A percentile compares a stretch with the other conserved stretches of the same genome.
These are phyloP conservation scores for Talaromyces proteolyticus DNA, from an alignment of 495 filamentous ascomycete species.

Conservation along the genomic window DNA sequence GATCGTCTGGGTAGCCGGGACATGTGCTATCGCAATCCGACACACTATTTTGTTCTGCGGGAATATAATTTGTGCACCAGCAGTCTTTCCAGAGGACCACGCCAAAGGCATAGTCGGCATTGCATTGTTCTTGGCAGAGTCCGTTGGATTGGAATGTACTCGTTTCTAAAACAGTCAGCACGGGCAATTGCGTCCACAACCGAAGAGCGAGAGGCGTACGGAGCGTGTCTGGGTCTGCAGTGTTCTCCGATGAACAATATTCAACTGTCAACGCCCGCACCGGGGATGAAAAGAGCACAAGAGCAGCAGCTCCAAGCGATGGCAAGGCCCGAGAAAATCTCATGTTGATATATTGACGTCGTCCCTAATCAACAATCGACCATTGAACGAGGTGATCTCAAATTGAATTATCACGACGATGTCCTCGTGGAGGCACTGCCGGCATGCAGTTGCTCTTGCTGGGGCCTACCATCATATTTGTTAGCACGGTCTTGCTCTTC, in stretches of 20 bases:
- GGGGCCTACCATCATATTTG: too few species aligned
- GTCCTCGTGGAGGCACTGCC: too few species aligned
- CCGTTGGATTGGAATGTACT: conserved; percentile 63
- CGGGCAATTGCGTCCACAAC: neutral
- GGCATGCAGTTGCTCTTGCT: too few species aligned
- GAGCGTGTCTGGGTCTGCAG: neutral
- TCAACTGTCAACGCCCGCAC: neutral
- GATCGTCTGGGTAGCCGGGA: conserved; percentile 61
- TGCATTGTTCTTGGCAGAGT: conserved; percentile 50
- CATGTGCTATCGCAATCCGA: conserved; percentile 51
- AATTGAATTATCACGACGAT: too few species aligned
- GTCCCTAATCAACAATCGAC: too few species aligned
- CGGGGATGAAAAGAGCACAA: neutral
- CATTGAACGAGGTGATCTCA: too few species aligned
- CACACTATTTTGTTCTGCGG: conserved; percentile 34
- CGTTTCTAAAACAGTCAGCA: conserved; percentile 33
- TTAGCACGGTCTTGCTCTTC: too few species aligned
- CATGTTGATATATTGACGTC: too few species aligned
- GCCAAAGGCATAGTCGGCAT: conserved; percentile 56
- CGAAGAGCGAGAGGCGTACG: neutral
- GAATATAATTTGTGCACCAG: conserved; percentile 73
- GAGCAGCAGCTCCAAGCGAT: neutral
- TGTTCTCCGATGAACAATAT: neutral
- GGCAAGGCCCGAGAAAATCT: neutral
- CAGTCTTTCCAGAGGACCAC: conserved; percentile 58